phyloP scores from a whole-genome alignment of 805 yeast genomes.

The Peterozyma toletana region DNA sequence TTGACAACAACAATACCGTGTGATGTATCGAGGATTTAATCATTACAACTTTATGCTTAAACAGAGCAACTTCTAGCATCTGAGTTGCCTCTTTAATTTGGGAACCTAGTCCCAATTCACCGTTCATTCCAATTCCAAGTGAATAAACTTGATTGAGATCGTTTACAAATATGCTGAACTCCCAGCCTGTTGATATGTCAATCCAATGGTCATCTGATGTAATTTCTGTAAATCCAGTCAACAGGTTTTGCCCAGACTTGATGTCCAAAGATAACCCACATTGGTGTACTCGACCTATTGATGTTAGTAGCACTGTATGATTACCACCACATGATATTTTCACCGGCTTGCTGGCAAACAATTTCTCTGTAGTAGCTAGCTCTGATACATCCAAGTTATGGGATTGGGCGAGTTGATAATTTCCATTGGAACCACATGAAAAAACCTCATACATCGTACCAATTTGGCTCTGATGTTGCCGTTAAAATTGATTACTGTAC shows the following conservation, averaged over 20 bases:
- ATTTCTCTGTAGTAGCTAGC: conserved; percentile 13
- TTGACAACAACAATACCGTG: conserved; percentile 26
- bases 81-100: conserved; percentile 2
- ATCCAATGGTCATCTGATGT: conserved; percentile 27
- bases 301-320: conserved; percentile 60
- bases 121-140: conserved; percentile 62
- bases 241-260: not conserved
- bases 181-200: conserved; percentile 74
- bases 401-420: conserved; percentile 61
- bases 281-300: conserved; percentile 44
- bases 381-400: conserved; percentile 40
- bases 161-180: conserved; percentile 49
- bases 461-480: no score
- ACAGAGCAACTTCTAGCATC: not conserved
- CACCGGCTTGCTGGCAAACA: conserved; percentile 19
- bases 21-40: conserved; percentile 38
- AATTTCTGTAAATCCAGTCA: conserved; percentile 4
- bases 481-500: no score
- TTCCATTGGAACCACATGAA: conserved; percentile 71
- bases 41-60: conserved; percentile 4
- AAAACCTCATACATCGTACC: not conserved
- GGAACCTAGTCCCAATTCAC: conserved; percentile 61
- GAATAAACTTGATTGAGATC: conserved; percentile 31
- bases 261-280: conserved; percentile 47
- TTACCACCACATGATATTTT: conserved; percentile 78